A percentile compares a stretch with the other conserved stretches of the same genome.
These are phyloP conservation scores for Neurospora pannonica DNA, from an alignment of 495 filamentous ascomycete species.

Conservation along the genomic window DNA sequence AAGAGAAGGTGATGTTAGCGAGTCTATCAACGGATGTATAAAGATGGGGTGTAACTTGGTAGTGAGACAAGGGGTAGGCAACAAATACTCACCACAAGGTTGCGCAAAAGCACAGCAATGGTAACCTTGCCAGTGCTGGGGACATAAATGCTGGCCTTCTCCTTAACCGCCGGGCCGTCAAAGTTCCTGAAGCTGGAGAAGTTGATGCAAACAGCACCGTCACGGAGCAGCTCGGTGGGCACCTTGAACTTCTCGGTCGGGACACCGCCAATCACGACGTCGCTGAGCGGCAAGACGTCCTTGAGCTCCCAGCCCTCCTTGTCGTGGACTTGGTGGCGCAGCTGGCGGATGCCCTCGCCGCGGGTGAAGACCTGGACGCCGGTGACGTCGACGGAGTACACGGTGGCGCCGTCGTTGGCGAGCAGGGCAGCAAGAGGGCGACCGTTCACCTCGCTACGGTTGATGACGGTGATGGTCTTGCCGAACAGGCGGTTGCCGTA, in stretches of 20 bases:
- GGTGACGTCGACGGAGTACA: constrained; percentile 88
- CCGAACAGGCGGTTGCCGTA: constrained; percentile 91
- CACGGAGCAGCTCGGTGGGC: constrained; percentile 66
- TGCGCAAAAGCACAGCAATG: constrained; percentile 81
- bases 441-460: constrained; percentile 90
- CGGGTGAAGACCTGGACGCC: constrained; percentile 89
- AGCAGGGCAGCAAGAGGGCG: constrained; percentile 88
- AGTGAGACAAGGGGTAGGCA: neutral
- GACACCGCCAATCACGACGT: constrained; percentile 93
- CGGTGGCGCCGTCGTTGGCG: constrained; percentile 90
- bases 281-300: constrained; percentile 74
- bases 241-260: constrained; percentile 81
- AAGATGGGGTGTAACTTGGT: neutral
- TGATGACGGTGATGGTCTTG: constrained; percentile 87
- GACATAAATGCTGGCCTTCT: constrained; percentile 93
- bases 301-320: constrained; percentile 64
- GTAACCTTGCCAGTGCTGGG: constrained; percentile 97
- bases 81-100: constrained; percentile 73
- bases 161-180: constrained; percentile 66
- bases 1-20: neutral
- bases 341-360: constrained; percentile 71
- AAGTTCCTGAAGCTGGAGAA: constrained; percentile 98
- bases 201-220: constrained; percentile 93
- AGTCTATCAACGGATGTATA: neutral
- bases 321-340: constrained; percentile 74